Base-by-base conservation (phyloP, 208 protist species). In the Angomonas desouzai region DNA sequence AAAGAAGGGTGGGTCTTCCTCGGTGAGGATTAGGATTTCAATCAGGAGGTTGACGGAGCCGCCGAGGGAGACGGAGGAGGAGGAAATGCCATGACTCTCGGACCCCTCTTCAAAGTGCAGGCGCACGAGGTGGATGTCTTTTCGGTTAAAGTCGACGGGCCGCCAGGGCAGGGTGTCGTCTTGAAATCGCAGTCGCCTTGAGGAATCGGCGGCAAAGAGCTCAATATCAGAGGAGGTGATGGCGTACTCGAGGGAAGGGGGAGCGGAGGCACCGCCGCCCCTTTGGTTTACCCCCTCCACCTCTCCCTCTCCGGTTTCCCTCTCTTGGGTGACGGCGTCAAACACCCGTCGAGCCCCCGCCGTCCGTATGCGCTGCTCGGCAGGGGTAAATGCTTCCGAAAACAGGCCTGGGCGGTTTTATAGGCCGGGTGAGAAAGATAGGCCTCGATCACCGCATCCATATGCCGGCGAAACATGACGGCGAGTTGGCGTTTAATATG, bases 131-230 rank as follows among this genome's bases (percentile, higher is more conserved):
- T 67, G 60, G 28, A 82, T 76, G 13, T 64, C 61, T 0, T 43
- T 71, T 2, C 55, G 29, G 38, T 68, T 59, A 43, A 79, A 87
- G 65, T 81, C 75, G 30, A 87, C 73, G 0, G 76, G 70, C 1
- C 77, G 68, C 80, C 83, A 90, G 7, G 80, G 79, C 43, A 87
- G 55, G n/a, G 72, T 87, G 70, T 87, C 83, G 59, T 90, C 78
- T 11, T 74, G 60, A 29, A 82, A 67, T 20, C 76, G 74, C 4
- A 62, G 64, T 1, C 73, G 79, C 25, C 83, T 67, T 13, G 74
- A 76, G 0, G 62, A 43, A 34, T 90, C 83, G 3, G 53, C 56
- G 25, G 53, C 69, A n/a, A 87, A 58, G 2, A 80, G 73, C 68
- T 79, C 73, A 27, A 80, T 30, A 29, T 85, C 78, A 13, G 59